A percentile compares a stretch with the other conserved stretches of the same genome.
phyloP scores from a whole-genome alignment of 208 protist species.

The Plasmodiophora brassicae region DNA sequence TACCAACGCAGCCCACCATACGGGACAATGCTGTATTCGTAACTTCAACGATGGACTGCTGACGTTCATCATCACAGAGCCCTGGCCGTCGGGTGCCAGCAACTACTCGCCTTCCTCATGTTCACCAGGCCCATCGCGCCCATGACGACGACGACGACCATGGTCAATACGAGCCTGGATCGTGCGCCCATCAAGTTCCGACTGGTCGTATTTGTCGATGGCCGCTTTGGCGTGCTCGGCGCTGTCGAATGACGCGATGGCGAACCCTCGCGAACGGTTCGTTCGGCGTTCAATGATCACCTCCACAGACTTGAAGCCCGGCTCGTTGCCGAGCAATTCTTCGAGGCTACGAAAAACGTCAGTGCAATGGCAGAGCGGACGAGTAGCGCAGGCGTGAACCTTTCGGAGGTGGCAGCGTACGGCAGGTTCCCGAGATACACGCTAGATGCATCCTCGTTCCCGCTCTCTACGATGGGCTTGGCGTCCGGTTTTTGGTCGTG shows the following conservation, averaged over 20 bases:
- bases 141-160: neutral
- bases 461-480: neutral
- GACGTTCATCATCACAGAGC: no score
- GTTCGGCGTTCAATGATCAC: neutral
- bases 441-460: neutral
- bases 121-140: no score
- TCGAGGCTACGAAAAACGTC: neutral
- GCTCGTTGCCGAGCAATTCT: neutral
- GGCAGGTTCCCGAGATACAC: neutral
- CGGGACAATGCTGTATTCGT: no score
- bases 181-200: neutral
- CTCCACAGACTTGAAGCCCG: neutral
- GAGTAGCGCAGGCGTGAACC: neutral
- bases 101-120: no score
- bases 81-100: no score
- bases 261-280: neutral
- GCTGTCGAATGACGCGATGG: neutral
- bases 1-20: no score
- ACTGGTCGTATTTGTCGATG: neutral
- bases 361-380: neutral
- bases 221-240: neutral
- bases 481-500: neutral
- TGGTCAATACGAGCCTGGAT: neutral
- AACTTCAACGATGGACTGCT: no score
- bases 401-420: constrained; percentile 16